A percentile compares a stretch with the other conserved stretches of the same genome.
Conservation (phyloP, 306 rosid species). For the Potentilla sterilis region DNA sequence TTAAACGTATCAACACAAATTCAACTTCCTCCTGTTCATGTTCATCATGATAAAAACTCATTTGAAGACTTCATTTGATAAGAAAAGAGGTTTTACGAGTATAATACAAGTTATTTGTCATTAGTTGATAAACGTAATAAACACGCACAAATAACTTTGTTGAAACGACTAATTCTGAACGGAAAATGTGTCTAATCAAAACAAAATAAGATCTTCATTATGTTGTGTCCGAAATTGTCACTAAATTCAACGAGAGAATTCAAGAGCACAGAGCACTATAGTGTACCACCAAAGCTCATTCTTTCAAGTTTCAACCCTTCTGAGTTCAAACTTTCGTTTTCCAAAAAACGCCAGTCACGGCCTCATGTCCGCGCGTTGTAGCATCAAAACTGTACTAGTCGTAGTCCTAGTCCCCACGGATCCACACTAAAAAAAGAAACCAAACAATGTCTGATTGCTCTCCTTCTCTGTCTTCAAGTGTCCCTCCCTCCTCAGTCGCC, state of each 20-base stretch:
- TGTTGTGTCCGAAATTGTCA: too few species aligned
- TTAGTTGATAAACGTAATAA: background rate
- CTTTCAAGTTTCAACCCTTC: too few species aligned
- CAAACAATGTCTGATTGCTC: background rate
- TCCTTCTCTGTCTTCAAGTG: background rate
- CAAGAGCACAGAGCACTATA: background rate
- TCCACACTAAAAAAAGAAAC: background rate
- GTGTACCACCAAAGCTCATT: too few species aligned
- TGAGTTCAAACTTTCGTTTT: too few species aligned
- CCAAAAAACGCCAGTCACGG: background rate
- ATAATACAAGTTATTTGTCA: background rate
- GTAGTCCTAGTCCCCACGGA: background rate
- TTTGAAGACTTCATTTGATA: background rate
- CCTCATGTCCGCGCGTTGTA: slow-evolving; percentile 12
- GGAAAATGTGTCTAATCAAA: background rate
- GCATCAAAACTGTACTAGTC: background rate
- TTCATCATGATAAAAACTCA: background rate
- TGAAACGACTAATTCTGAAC: background rate
- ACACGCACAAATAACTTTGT: background rate
- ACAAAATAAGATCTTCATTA: background rate
- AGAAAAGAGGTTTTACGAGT: too few species aligned
- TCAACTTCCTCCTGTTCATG: background rate
- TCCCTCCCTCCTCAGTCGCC: background rate
- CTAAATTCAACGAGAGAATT: background rate
- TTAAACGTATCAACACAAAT: background rate